Evolutionary conservation across 2,329 filamentous ascomycete species (phyloP).

Genomic region (Aspergillus fijiensis): DNA sequence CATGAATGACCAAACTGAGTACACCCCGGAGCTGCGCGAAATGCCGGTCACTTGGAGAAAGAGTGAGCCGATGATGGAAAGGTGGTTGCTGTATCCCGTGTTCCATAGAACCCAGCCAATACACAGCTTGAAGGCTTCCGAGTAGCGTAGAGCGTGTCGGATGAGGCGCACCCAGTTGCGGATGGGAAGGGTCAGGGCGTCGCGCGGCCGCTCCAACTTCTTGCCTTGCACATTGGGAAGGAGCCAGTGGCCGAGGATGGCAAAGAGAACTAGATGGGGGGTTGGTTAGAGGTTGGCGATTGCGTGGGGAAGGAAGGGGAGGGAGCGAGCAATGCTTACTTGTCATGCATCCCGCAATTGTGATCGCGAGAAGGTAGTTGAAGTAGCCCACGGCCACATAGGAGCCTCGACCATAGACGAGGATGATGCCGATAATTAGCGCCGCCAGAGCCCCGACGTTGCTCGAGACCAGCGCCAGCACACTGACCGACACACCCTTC

Average conservation of each 20-base stretch:
- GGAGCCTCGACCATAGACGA: constrained; percentile 15
- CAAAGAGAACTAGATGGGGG: neutral
- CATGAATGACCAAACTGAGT: constrained; percentile 21
- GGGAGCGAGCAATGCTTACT: constrained; percentile 3
- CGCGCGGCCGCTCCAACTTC: no score
- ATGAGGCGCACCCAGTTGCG: constrained; percentile 15
- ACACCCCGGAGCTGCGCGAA: constrained; percentile 16
- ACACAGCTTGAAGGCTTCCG: constrained; percentile 23
- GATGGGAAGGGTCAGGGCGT: no score
- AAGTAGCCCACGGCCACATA: constrained; percentile 12
- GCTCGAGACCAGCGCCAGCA: constrained; percentile 14
- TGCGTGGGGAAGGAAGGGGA: no score
- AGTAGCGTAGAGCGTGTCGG: constrained; percentile 13
- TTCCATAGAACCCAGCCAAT: constrained; percentile 26
- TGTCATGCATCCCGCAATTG: constrained; percentile 17
- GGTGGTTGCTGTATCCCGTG: constrained; percentile 21
- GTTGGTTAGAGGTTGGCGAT: neutral
- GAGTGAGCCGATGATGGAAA: constrained; percentile 13
- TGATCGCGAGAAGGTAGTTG: constrained; percentile 17
- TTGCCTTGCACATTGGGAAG: constrained; percentile 9
- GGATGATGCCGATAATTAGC: constrained; percentile 15
- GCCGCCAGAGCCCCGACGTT: constrained; percentile 13
- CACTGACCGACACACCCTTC: constrained; percentile 17
- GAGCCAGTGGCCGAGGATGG: neutral
- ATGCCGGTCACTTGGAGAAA: constrained; percentile 23